Conservation (phyloP, 345 rosid species). For the Cardamine resedifolia region DNA sequence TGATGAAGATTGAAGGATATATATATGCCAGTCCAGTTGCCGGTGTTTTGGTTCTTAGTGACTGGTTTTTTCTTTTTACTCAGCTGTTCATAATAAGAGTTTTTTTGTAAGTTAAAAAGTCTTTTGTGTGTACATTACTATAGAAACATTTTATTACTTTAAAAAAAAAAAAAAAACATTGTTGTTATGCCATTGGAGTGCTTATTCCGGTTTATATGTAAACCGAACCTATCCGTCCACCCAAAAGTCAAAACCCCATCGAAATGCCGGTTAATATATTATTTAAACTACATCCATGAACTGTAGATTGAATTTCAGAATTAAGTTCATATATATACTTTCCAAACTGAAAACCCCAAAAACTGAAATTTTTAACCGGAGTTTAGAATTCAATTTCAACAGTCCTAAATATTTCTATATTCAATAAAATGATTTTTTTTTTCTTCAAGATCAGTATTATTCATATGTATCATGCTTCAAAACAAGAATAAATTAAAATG, state of each 20-base stretch:
- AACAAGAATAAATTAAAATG: background rate
- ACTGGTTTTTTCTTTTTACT: slow-evolving; percentile 33
- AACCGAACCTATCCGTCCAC: background rate
- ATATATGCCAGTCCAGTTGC: slow-evolving; percentile 38
- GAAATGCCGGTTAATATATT: background rate
- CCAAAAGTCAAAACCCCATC: background rate
- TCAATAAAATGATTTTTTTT: background rate
- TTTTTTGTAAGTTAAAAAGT: slow-evolving; percentile 8
- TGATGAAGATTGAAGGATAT: slow-evolving; percentile 20
- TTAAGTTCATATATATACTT: background rate
- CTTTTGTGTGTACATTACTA: slow-evolving; percentile 31
- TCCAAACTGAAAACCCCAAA: background rate
- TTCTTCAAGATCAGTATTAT: too few species aligned
- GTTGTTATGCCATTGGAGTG: background rate
- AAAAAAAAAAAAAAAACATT: background rate
- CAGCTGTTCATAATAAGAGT: slow-evolving; percentile 30
- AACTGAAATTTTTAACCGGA: background rate
- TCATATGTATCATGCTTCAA: background rate
- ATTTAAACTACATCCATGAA: background rate
- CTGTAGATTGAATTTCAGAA: background rate
- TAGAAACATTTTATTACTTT: background rate
- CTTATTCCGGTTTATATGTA: background rate
- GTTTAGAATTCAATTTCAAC: background rate
- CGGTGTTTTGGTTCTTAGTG: slow-evolving; percentile 36
- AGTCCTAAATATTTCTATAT: background rate